Evolutionary conservation across 352 stramenopile genomes (phyloP).

Genomic region (Phytophthora boehmeriae): DNA sequence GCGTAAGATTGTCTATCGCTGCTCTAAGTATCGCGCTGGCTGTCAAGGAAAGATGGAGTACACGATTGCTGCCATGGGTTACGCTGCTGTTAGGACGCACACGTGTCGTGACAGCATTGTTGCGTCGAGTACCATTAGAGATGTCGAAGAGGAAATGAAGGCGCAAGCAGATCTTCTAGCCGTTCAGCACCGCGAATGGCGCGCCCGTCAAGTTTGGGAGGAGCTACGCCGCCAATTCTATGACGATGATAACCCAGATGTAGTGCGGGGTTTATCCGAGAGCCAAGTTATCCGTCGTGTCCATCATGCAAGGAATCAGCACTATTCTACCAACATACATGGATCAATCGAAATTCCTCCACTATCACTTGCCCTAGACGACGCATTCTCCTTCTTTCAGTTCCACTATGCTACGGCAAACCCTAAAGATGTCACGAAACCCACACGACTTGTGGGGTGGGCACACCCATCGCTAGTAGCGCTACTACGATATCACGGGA

Average conservation of each 20-base stretch:
- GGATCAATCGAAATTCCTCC: constrained; percentile 19
- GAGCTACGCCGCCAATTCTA: neutral
- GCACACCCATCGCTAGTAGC: constrained; percentile 22
- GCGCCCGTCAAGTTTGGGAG: too few relatives aligned
- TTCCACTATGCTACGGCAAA: constrained; percentile 15
- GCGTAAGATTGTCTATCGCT: too few relatives aligned
- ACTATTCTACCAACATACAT: constrained; percentile 16
- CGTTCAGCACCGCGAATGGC: neutral
- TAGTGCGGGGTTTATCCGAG: constrained; percentile 17
- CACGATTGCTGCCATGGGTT: neutral
- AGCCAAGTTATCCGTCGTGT: constrained; percentile 14
- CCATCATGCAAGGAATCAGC: constrained; percentile 9
- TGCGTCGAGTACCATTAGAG: neutral
- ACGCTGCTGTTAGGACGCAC: neutral
- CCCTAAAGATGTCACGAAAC: constrained; percentile 2
- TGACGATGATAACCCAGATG: constrained; percentile 3
- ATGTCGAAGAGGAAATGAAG: neutral
- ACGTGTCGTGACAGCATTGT: neutral
- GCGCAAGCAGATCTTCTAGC: neutral
- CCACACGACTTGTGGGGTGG: constrained; percentile 22
- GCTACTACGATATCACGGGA: constrained; percentile 20
- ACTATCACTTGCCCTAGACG: constrained; percentile 7
- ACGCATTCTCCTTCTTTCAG: constrained; percentile 9
- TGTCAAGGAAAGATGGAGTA: constrained; percentile 2
- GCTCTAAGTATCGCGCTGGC: constrained; percentile 1